phyloP scores from a whole-genome alignment of 805 yeast species.

The Teunomyces funiuensis region DNA sequence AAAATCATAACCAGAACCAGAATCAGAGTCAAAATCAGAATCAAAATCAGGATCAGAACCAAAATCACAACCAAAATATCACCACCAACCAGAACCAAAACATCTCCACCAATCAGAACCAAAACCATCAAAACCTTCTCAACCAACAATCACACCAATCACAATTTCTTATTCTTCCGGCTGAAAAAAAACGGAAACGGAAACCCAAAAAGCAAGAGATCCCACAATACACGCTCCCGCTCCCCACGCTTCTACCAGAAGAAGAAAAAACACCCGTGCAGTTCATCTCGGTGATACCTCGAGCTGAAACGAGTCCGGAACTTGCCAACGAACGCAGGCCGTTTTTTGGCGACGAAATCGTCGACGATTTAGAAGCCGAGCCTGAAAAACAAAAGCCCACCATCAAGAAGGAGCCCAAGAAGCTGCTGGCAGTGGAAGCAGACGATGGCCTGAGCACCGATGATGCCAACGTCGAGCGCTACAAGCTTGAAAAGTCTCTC shows the following conservation, averaged over 20 bases:
- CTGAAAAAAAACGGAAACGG: slow-evolving; percentile 3
- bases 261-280: slow-evolving; percentile 2
- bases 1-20: slow-evolving; percentile 2
- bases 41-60: slow-evolving; percentile 1
- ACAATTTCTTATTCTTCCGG: background rate
- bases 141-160: slow-evolving; percentile 1
- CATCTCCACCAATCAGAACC: background rate
- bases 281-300: slow-evolving; percentile 4
- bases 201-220: background rate
- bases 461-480: slow-evolving; percentile 3
- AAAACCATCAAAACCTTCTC: background rate
- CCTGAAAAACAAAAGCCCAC: background rate
- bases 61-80: background rate
- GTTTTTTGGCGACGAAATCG: slow-evolving; percentile 4
- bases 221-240: slow-evolving; percentile 13
- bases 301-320: background rate
- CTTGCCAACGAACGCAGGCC: slow-evolving; percentile 2
- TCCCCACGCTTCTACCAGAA: slow-evolving; percentile 12
- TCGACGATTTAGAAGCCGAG: background rate
- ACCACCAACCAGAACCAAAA: background rate
- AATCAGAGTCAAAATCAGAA: background rate
- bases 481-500: slow-evolving; percentile 14
- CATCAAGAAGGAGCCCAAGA: background rate
- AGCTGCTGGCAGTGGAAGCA: background rate
- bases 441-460: background rate